These are phyloP conservation scores for Hypoxylon intermedium DNA, from an alignment of 495 filamentous ascomycete species.

Conservation along the genomic window DNA sequence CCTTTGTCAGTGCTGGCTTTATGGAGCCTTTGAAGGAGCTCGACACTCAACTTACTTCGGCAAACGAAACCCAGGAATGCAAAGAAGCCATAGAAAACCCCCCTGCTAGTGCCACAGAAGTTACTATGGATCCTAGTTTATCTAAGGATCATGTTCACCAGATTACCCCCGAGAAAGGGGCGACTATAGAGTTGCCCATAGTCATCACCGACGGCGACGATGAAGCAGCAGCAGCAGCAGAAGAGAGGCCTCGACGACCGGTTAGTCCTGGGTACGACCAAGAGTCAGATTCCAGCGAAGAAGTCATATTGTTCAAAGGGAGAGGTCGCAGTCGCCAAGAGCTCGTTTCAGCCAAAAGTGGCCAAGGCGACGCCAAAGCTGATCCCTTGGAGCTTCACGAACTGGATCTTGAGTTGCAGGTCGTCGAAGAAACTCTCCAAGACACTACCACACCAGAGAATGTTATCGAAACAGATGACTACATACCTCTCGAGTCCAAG, in stretches of 20 bases:
- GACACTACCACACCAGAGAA: neutral
- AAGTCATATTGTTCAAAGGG: slow-evolving; percentile 71
- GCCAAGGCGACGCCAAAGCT: slow-evolving; percentile 8
- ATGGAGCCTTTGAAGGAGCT: slow-evolving; percentile 57
- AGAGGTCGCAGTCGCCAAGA: slow-evolving; percentile 42
- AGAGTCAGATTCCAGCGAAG: slow-evolving; percentile 65
- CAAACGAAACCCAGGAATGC: neutral
- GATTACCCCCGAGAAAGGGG: neutral
- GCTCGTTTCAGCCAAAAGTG: neutral
- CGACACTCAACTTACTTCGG: slow-evolving; percentile 14
- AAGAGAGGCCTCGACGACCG: too few relatives aligned
- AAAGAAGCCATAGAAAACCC: neutral
- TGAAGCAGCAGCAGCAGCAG: neutral
- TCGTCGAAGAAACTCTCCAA: slow-evolving; percentile 18
- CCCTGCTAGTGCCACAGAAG: neutral
- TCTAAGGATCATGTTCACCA: neutral
- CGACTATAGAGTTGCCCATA: neutral
- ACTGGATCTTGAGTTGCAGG: slow-evolving; percentile 17
- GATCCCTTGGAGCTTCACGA: slow-evolving; percentile 21
- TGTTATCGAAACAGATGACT: slow-evolving; percentile 4
- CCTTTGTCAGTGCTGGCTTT: slow-evolving; percentile 76
- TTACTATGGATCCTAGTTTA: neutral
- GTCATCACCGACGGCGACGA: neutral
- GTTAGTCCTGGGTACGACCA: slow-evolving; percentile 43
- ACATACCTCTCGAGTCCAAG: slow-evolving; percentile 25